These are phyloP conservation scores for Setomelanomma holmii DNA, from an alignment of 2,329 filamentous ascomycete genomes.

Conservation along the genomic window DNA sequence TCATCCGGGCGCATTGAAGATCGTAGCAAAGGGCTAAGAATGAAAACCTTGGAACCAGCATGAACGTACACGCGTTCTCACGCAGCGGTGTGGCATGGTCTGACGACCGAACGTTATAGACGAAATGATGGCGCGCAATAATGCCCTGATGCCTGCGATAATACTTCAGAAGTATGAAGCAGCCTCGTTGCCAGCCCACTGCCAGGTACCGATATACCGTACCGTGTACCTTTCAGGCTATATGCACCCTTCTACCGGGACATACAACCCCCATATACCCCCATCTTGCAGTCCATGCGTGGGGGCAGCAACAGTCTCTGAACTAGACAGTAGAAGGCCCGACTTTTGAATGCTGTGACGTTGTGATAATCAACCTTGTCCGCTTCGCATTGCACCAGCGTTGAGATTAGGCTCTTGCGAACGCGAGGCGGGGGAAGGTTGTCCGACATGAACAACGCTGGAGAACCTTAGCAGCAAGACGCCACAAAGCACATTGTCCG, in stretches of 20 bases:
- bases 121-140: slow-evolving; percentile 1
- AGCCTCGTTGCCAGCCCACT: slow-evolving; percentile 3
- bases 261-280: slow-evolving; percentile 2
- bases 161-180: slow-evolving; percentile 2
- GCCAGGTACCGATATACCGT: slow-evolving; percentile 10
- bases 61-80: not conserved
- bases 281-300: slow-evolving; percentile 4
- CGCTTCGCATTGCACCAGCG: not conserved
- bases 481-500: not conserved
- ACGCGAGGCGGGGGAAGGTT: not conserved
- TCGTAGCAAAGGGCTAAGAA: slow-evolving; percentile 1
- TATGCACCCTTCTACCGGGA: slow-evolving; percentile 7
- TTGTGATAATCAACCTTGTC: not conserved
- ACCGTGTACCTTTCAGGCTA: slow-evolving; percentile 10
- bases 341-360: not conserved
- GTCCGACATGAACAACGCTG: not conserved
- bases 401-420: not conserved
- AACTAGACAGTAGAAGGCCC: not conserved
- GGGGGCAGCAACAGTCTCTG: not conserved
- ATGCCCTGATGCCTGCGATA: slow-evolving; percentile 1
- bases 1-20: slow-evolving; percentile 18
- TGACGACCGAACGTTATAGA: not conserved
- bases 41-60: too few relatives aligned
- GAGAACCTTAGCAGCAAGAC: not conserved
- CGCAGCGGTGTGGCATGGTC: not conserved